A percentile compares a stretch with the other conserved stretches of the same genome.
phyloP scores from a whole-genome alignment of 2,329 filamentous ascomycete genomes.

The Ceratocystis albifundus region DNA sequence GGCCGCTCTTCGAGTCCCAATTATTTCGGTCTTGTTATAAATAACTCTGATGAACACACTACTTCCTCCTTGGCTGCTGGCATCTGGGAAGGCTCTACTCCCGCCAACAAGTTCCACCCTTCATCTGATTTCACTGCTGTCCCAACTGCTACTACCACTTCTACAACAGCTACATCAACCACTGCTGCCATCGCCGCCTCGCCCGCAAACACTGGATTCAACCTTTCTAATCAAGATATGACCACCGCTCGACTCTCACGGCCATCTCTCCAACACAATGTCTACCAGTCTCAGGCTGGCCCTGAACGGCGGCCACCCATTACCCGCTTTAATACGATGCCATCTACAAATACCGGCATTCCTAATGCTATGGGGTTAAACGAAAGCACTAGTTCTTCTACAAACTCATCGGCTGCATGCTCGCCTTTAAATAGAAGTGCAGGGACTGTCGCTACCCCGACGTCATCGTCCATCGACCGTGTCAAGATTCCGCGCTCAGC shows the following conservation, averaged over 20 bases:
- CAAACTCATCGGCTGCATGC: background rate
- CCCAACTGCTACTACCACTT: background rate
- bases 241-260: constrained; percentile 4
- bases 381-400: background rate
- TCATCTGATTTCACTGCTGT: background rate
- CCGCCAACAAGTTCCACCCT: background rate
- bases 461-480: background rate
- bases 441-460: background rate
- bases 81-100: background rate
- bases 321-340: constrained; percentile 13
- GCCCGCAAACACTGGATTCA: background rate
- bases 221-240: constrained; percentile 7
- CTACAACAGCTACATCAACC: background rate
- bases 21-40: constrained; percentile 70
- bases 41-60: constrained; percentile 51
- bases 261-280: constrained; percentile 15
- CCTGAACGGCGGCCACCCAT: constrained; percentile 10
- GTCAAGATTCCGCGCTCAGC: constrained; percentile 14
- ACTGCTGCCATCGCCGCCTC: background rate
- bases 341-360: background rate
- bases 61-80: background rate
- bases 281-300: constrained; percentile 8
- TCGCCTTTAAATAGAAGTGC: background rate
- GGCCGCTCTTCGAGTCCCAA: constrained; percentile 54
- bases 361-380: background rate